Conservation (phyloP, 352 stramenopile species). For the Globisporangium megalacanthum region DNA sequence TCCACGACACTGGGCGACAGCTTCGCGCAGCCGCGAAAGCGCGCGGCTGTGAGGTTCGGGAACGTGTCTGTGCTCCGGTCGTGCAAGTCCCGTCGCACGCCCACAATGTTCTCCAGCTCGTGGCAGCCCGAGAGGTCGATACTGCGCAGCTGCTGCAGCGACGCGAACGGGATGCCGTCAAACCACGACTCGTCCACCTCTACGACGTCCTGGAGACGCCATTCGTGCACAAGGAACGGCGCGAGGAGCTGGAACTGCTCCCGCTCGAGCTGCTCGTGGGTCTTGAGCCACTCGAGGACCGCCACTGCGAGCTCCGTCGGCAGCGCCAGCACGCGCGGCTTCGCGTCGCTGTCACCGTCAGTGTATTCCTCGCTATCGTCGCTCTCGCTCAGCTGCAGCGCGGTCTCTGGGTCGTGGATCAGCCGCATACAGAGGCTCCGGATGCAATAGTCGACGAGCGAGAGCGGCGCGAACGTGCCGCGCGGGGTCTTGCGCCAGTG, state of each 20-base stretch:
- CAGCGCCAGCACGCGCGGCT: constrained; percentile 14
- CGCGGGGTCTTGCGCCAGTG: constrained; percentile 38
- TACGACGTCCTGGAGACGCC: constrained; percentile 37
- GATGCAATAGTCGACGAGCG: constrained; percentile 52
- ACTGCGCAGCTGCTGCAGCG: constrained; percentile 43
- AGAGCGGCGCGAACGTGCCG: constrained; percentile 38
- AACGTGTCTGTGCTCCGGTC: constrained; percentile 33
- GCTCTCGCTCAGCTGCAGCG: constrained; percentile 4
- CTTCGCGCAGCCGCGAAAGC: constrained; percentile 42
- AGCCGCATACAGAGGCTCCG: constrained; percentile 44
- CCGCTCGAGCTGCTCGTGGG: constrained; percentile 46
- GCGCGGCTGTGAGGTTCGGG: constrained; percentile 43
- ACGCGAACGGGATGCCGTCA: constrained; percentile 31
- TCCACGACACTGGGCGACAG: constrained; percentile 41
- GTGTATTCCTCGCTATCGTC: neutral
- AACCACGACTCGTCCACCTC: constrained; percentile 70
- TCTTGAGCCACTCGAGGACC: constrained; percentile 48
- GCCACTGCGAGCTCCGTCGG: constrained; percentile 35
- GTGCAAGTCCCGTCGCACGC: constrained; percentile 18
- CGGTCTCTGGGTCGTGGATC: constrained; percentile 22
- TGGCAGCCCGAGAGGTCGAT: constrained; percentile 55
- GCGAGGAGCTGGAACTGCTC: constrained; percentile 48
- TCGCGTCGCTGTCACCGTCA: neutral
- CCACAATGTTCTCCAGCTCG: constrained; percentile 50
- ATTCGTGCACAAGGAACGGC: constrained; percentile 53